Conservation (phyloP, 192 early-diverging fungal species). For the Gaertneriomyces sp. region DNA sequence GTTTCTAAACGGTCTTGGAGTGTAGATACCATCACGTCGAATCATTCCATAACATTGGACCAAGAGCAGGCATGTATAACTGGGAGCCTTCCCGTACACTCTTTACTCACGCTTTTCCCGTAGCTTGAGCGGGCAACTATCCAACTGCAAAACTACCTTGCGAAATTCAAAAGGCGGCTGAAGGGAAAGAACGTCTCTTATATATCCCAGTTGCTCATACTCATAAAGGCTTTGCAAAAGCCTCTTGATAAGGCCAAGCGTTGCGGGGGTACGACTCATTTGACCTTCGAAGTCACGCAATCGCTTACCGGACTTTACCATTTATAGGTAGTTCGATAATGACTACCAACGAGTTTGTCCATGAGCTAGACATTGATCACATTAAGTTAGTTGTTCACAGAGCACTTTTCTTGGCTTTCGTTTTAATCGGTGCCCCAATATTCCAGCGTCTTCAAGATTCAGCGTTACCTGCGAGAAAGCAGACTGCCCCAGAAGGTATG, state of each 20-base stretch:
- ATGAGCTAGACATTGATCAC: conserved; percentile 65
- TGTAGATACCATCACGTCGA: conserved; percentile 52
- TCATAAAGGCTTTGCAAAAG: conserved; percentile 55
- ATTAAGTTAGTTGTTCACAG: conserved; percentile 35
- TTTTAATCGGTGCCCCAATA: background rate
- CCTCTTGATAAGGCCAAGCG: background rate
- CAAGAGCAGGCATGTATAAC: conserved; percentile 38
- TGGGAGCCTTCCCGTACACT: no score
- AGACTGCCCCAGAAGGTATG: conserved; percentile 62
- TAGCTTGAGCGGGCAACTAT: conserved; percentile 41
- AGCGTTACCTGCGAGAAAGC: conserved; percentile 64
- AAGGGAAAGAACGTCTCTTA: conserved; percentile 70
- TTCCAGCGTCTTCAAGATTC: conserved; percentile 72
- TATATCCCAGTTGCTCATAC: conserved; percentile 67
- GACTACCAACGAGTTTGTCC: conserved; percentile 61
- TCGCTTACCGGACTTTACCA: no score
- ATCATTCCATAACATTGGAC: conserved; percentile 62
- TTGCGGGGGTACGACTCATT: no score
- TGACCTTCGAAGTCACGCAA: no score
- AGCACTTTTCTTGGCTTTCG: no score
- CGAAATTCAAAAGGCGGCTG: conserved; percentile 65
- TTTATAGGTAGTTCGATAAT: conserved; percentile 1
- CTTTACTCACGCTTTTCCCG: background rate
- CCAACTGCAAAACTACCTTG: conserved; percentile 65
- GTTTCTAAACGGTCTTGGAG: background rate